A percentile compares a stretch with the other conserved stretches of the same genome.
Conservation (phyloP, 352 stramenopile genomes). For the Halophytophthora batemanensis region DNA sequence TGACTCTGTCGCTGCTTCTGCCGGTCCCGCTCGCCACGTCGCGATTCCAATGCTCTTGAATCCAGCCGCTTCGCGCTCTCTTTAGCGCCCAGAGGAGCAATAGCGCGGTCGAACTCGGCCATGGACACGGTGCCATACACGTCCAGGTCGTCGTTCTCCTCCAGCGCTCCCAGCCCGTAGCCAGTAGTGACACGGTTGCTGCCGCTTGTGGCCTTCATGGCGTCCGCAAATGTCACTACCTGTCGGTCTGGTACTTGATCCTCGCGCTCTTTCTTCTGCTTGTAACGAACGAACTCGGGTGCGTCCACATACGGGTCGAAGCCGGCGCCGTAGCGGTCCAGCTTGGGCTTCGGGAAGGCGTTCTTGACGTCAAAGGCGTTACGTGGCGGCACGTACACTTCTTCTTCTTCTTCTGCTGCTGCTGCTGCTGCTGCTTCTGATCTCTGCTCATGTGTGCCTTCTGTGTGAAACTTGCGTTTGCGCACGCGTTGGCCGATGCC, state of each 20-base stretch:
- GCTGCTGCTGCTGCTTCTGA: conserved; percentile 9
- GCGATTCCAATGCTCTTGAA: conserved; percentile 32
- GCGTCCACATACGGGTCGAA: conserved; percentile 77
- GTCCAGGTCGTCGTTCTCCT: conserved; percentile 84
- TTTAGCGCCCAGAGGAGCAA: conserved; percentile 32
- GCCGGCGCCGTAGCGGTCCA: conserved; percentile 70
- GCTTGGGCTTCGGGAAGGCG: conserved; percentile 64
- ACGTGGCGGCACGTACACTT: conserved; percentile 54
- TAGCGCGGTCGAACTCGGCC: conserved; percentile 62
- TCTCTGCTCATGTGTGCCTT: conserved; percentile 6
- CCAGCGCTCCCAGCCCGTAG: conserved; percentile 72
- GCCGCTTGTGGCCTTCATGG: conserved; percentile 39
- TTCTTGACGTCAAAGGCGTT: conserved; percentile 50
- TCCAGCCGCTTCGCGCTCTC: conserved; percentile 30
- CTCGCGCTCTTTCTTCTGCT: conserved; percentile 32
- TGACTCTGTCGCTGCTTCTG: conserved; percentile 11
- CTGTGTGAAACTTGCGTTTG: conserved; percentile 36
- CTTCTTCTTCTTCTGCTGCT: conserved; percentile 32
- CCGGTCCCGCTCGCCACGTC: conserved; percentile 14
- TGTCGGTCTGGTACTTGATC: conserved; percentile 29
- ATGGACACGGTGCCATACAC: conserved; percentile 71
- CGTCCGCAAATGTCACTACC: conserved; percentile 73
- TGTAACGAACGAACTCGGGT: conserved; percentile 65
- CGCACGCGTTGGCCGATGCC: conserved; percentile 76
- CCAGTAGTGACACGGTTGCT: conserved; percentile 36